Evolutionary conservation across 2,329 filamentous ascomycete genomes (phyloP), one percentile per base, ranked within the genome.

Genomic region (Annulohypoxylon truncatum): DNA sequence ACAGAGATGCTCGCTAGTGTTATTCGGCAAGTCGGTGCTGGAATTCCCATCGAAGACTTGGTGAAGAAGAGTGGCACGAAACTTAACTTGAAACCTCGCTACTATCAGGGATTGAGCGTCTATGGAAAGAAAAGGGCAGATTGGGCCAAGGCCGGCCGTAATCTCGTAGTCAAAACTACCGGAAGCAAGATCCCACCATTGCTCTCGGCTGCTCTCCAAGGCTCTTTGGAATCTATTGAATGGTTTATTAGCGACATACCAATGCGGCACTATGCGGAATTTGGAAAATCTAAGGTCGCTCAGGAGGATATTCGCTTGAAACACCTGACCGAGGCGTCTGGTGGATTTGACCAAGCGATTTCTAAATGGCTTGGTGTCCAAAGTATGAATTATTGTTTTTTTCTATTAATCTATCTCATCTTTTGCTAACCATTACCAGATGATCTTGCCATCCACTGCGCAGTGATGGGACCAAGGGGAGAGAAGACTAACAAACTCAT

Each of bases 171-270:
- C 10, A 79, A 75, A 40, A 72, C 78, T 2, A 77, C 76, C 0
- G 84, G 82, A 8, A 74, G 79, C 53, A 79, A 81, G 31, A 82
- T 80, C 0, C 85, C 89, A 2, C 91, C 90, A 2, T 78, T 92
- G 7, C 82, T 92, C 1, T 79, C 84, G 65, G 88, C 89, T 46
- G 89, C 87, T 10, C 72, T 79, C 7, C 71, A 72, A 1, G 87
- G 88, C 2, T 90, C 82, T 18, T 75, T 95, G n/a, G 86, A 90
- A 38, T 84, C 85, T 15, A 87, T 93, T 0, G 89, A 96, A 73
- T 96, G 92, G 87, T 92, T 95, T 76, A 78, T 93, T 59, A 89
- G 90, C 61, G 90, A 92, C 66, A 85, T 87, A 0, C 92, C 93
- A 0, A 79, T 87, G 70, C 83, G 88, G 26, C 82, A 87, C 57